These are phyloP conservation scores for Geoglossum glabrum DNA, from an alignment of 495 filamentous ascomycete genomes.

Conservation along the genomic window DNA sequence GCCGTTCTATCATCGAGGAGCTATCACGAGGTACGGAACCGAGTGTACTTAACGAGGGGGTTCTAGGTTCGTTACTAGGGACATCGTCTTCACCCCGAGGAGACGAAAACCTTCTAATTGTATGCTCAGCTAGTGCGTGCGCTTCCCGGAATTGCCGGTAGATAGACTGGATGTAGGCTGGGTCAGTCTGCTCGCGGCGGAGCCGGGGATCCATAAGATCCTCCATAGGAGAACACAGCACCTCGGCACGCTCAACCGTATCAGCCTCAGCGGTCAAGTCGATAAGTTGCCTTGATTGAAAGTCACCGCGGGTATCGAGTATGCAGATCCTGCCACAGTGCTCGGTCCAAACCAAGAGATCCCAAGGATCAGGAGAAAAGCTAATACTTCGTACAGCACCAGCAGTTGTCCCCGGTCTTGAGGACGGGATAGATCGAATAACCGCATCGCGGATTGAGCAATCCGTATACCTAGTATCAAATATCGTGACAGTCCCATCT, in stretches of 20 bases:
- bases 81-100: not conserved
- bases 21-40: not conserved
- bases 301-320: slow-evolving; percentile 61
- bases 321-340: slow-evolving; percentile 68
- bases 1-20: slow-evolving; percentile 20
- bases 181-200: not conserved
- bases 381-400: slow-evolving; percentile 81
- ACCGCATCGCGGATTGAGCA: slow-evolving; percentile 24
- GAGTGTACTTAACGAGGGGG: not conserved
- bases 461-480: slow-evolving; percentile 34
- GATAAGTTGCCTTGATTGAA: slow-evolving; percentile 55
- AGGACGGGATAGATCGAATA: slow-evolving; percentile 22
- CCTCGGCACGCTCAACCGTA: slow-evolving; percentile 24
- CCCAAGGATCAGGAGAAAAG: slow-evolving; percentile 76
- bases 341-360: slow-evolving; percentile 86
- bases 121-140: not conserved
- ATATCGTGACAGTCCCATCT: slow-evolving; percentile 46
- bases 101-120: not conserved
- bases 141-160: not conserved
- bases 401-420: slow-evolving; percentile 22
- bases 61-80: not conserved
- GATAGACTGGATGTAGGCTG: not conserved
- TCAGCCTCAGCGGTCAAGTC: slow-evolving; percentile 38
- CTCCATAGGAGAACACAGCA: slow-evolving; percentile 16
- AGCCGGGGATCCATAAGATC: slow-evolving; percentile 1